phyloP scores from a whole-genome alignment of 306 rosid genomes.

The Quercus suber region DNA sequence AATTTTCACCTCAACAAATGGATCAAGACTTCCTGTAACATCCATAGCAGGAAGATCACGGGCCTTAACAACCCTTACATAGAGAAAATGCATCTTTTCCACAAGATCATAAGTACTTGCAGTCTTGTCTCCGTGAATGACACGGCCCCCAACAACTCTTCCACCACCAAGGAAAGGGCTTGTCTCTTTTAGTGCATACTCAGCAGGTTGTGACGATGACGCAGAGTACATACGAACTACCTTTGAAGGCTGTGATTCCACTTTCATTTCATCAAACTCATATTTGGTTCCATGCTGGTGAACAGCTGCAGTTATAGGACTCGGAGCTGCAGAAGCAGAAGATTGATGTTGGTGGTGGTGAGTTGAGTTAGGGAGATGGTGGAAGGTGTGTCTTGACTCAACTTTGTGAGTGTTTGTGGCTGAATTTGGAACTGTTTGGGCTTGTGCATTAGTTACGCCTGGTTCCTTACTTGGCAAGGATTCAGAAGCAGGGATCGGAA shows the following conservation, averaged over 20 bases:
- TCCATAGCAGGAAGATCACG: conserved; percentile 87
- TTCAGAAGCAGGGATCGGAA: conserved; percentile 35
- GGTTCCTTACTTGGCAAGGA: conserved; percentile 27
- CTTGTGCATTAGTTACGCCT: conserved; percentile 22
- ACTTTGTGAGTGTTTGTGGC: conserved; percentile 23
- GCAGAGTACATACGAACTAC: conserved; percentile 61
- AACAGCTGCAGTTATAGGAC: neutral
- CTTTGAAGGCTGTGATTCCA: conserved; percentile 47
- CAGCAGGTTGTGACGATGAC: conserved; percentile 63
- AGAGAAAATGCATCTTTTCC: conserved; percentile 81
- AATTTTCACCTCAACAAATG: conserved; percentile 77
- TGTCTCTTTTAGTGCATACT: conserved; percentile 82
- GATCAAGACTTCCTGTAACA: conserved; percentile 81
- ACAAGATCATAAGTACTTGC: conserved; percentile 86
- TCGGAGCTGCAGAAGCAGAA: conserved; percentile 28
- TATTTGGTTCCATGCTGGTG: conserved; percentile 45
- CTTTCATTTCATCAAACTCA: conserved; percentile 55
- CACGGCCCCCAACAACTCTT: conserved; percentile 80
- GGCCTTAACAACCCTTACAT: conserved; percentile 85
- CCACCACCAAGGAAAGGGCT: conserved; percentile 95
- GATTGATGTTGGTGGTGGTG: conserved; percentile 38
- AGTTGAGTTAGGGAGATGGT: conserved; percentile 62
- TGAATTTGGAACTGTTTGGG: conserved; percentile 17
- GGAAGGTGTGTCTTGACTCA: conserved; percentile 56
- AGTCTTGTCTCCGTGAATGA: conserved; percentile 67